Conservation (phyloP, 495 filamentous ascomycete species). For the Lasiosphaeria miniovina region DNA sequence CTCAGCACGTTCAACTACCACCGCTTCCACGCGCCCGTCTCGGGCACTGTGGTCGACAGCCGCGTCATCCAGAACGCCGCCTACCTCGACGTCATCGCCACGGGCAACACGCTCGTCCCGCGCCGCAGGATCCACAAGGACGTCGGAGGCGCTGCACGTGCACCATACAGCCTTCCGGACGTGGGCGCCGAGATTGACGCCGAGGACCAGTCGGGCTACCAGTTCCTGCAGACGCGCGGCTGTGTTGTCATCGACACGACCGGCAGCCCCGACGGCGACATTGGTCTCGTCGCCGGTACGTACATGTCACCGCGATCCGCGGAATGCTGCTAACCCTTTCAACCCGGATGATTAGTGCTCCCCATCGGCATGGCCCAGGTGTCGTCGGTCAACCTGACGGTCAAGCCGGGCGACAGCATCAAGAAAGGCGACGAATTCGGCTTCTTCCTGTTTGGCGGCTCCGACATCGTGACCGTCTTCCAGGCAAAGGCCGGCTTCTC, state of each 20-base stretch:
- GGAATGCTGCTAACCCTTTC: no score
- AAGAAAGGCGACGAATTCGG: conserved; percentile 3
- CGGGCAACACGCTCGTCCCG: neutral
- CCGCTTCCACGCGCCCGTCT: conserved; percentile 6
- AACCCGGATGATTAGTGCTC: neutral
- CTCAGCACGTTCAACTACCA: conserved; percentile 9
- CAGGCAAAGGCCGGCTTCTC: conserved; percentile 9
- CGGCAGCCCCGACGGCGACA: neutral
- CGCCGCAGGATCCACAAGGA: neutral
- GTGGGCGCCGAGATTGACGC: neutral
- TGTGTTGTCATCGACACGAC: conserved; percentile 5
- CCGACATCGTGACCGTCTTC: conserved; percentile 6
- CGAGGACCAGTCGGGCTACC: conserved; percentile 7
- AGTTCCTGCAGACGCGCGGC: conserved; percentile 12
- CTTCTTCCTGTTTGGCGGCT: conserved; percentile 14
- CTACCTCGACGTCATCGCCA: conserved; percentile 2
- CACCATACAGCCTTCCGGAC: no score
- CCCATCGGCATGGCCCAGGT: conserved; percentile 13
- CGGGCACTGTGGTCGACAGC: conserved; percentile 4
- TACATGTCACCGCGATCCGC: no score
- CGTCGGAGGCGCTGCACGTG: no score
- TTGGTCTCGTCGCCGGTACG: no score
- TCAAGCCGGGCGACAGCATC: neutral
- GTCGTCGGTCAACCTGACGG: neutral
- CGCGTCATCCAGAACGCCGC: conserved; percentile 6